Base-by-base conservation (phyloP, 257 asterid species). In the Solanum sitiens region DNA sequence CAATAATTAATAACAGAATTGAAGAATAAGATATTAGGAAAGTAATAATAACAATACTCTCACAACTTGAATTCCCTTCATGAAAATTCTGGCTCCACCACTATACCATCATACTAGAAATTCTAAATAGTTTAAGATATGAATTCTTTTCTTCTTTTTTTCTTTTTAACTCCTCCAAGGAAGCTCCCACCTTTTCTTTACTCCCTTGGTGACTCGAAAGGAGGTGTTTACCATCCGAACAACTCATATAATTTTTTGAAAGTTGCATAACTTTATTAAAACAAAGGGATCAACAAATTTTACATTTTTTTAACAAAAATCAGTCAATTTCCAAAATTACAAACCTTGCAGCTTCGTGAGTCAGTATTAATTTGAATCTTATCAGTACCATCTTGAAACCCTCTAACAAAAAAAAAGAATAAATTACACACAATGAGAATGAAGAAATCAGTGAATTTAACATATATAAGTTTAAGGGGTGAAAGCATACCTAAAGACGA, bases 291-390 rank as follows among this genome's bases (percentile, higher is more conserved):
- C 63, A 77, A 77, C 12, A 23, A 2, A 12, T n/a, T 4, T 18
- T 4, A 8, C 20, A 40, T 13, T 20, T 74, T 35, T 42, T 16
- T 12, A 39, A 75, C 32, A 40, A n/a, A 40, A 40, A 75, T 0
- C 35, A 21, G 12, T 40, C 59, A 75, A 75, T 76, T 76, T 40
- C 33, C 32, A 40, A 23, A 75, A 21, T 18, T 35, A 76, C 86
- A 37, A 18, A 95, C 99, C 99, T 97, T 97, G 84, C 94, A 95
- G 88, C 95, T 88, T 86, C 99, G 94, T 87, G 92, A 88, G 90
- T 97, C 99, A 83, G 98, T 94, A 92, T 95, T 93, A 88, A 97
- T 93, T 84, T 92, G 96, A 86, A 97, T 95, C 92, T 90, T 94
- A 86, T 95, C 95, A 86, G 91, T 85, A 70, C 92, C 93, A 83